Base-by-base conservation (phyloP, 192 early-diverging fungal species). In the Umbelopsis ramanniana region DNA sequence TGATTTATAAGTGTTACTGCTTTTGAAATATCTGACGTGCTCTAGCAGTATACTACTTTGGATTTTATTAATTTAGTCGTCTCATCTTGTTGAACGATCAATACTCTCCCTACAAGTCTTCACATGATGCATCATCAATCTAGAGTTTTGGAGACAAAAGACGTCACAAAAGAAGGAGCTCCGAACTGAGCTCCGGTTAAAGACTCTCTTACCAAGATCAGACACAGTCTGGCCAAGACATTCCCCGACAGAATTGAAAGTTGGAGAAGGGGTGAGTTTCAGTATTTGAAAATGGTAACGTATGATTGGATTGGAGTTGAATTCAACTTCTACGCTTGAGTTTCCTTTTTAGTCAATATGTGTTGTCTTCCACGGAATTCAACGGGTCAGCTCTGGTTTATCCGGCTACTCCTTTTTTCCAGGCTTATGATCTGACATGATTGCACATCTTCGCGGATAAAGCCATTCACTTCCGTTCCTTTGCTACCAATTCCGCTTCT, bases 391-490 rank as follows among this genome's bases (percentile, higher is more conserved):
- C 17, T 5, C 0, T 3, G 7, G 24, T 33, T 33, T 3, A 38
- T 3, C 26, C 57, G 57, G 57, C 15, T 63, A 33, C 57, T 38
- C 57, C 11, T 63, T 37, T 63, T 63, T 63, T 63, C 57, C 57
- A 63, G 57, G 54, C 54, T 29, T 15, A 46, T 46, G 46, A 46
- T 46, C 46, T 46, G 46, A 3, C 12, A 35, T 19, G 9, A 17
- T 19, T 19, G 33, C 15, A 4, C 3, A 12, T 60, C 55, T 35
- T 35, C 52, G 35, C 57, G 29, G 57, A 17, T 19, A 37, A 63
- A 63, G 57, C 17, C 29, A 63, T 19, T 37, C 1, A 15, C 57
- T 63, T 63, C 57, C 57, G 26, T 57, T n/a, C 19, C 23, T 37
- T 6, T 11, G 9, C 33, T 37, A 29, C 19, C 11, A 35, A 37